Evolutionary conservation across 108 stramenopile species (phyloP), one percentile per base, ranked within the genome.

Genomic region (Stephanodiscus triporus): DNA sequence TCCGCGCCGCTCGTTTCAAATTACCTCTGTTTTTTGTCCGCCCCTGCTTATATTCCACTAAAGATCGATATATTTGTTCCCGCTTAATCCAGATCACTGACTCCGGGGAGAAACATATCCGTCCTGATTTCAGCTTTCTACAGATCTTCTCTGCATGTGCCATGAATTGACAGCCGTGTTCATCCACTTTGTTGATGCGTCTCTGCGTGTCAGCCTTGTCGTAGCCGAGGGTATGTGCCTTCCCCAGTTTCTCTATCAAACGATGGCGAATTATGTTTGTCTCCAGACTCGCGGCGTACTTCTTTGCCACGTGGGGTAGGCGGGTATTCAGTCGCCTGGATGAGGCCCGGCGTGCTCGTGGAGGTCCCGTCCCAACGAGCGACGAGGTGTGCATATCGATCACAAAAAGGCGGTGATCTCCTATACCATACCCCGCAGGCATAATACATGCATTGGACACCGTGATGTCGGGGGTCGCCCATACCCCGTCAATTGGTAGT

Each of bases 91-190:
- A 77, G 7, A 77, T 20, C 2, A 50, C 49, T 7, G 70, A 30
- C 24, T 70, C 34, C 14, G 59, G 61, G 9, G 63, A 71, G 51
- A 64, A 78, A 19, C 45, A 58, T n/a, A 78, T 73, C 2, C 45
- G 1, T 2, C 77, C 70, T 2, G 57, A 67, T 47, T 60, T 72
- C 7, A 72, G 47, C 16, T 26, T 51, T 19, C 64, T 51, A 30
- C 77, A 78, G 0, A 47, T 56, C 64, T 73, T 65, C 42, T 78
- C 77, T 9, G 72, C 71, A 26, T 66, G 63, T 9, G 6, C 3
- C 77, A 65, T 78, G n/a, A 30, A 66, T 14, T 78, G 64, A 32
- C 11, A 9, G 0, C 20, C 4, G 47, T 72, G 32, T 9, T n/a
- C 22, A n/a, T 78, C 77, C 4, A 72, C 29, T 16, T 14, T 6